phyloP scores from a whole-genome alignment of 257 asterid species.

The Capsicum rhomboideum region DNA sequence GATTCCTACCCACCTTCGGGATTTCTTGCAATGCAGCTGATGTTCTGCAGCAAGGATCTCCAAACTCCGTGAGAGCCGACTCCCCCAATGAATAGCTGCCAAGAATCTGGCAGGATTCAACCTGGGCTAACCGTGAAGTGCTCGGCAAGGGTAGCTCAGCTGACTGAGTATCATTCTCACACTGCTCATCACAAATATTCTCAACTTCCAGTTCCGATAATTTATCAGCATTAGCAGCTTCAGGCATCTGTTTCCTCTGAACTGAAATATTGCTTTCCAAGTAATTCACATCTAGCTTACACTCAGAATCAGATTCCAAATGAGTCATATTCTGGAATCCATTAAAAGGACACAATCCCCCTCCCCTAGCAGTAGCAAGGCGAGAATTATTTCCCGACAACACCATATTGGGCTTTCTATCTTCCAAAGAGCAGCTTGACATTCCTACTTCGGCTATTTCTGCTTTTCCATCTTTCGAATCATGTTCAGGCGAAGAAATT shows the following conservation, averaged over 20 bases:
- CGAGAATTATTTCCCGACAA: constrained; percentile 11
- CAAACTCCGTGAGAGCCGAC: constrained; percentile 34
- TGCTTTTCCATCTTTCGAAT: constrained; percentile 5
- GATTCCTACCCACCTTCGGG: constrained; percentile 25
- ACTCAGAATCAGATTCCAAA: constrained; percentile 18
- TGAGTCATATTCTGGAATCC: constrained; percentile 25
- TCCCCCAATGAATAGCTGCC: constrained; percentile 44
- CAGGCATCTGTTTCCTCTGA: constrained; percentile 24
- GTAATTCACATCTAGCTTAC: constrained; percentile 17
- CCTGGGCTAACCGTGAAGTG: constrained; percentile 22
- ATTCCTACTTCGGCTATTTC: constrained; percentile 14
- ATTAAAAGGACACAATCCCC: background rate
- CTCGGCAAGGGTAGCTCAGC: constrained; percentile 33
- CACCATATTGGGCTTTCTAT: constrained; percentile 11
- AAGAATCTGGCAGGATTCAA: constrained; percentile 39
- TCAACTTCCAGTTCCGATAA: constrained; percentile 18
- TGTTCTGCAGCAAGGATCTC: constrained; percentile 29
- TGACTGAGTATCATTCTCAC: constrained; percentile 16
- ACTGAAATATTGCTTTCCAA: constrained; percentile 24
- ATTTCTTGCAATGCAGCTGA: constrained; percentile 20
- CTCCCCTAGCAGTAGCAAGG: constrained; percentile 1
- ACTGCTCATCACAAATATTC: constrained; percentile 18
- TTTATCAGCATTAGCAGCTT: constrained; percentile 18
- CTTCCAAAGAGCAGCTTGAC: constrained; percentile 12
- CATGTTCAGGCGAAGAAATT: constrained; percentile 17